Evolutionary conservation across 768 basidiomycete genomes (phyloP), one percentile per base, ranked within the genome.

Genomic region (Tubosaeta brunneosetosa): DNA sequence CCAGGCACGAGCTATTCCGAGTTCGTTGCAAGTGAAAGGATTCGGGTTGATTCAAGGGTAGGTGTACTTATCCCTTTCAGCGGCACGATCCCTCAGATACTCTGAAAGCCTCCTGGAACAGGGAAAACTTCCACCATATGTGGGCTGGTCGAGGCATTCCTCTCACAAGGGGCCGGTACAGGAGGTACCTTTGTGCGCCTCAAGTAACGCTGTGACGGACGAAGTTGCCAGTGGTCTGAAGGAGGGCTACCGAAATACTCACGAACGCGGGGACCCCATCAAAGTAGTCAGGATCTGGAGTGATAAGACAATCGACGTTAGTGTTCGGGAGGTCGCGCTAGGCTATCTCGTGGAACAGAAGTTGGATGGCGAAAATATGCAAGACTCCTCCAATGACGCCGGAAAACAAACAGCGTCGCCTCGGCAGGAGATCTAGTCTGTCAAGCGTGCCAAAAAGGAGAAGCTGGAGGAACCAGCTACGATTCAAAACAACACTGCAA

Each of bases 121-220:
- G 97, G 97, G 12, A 99, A 99, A 73, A 99, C 97, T 9, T 95
- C 91, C 19, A 99, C 97, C 1, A 98, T 99, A 56, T 92, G 92
- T 60, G 93, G 91, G 19, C 77, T 99, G n/a, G 87, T 97, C 6
- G 84, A 90, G 38, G 81, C 85, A 4, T 92, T 88, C 64, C 66
- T 97, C 36, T 80, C 86, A 78, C 56, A 77, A 68, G 59, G 68
- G 44, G 60, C 71, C 79, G 1, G 73, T 78, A 13, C 83, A 87
- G 54, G 88, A 88, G 65, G 76, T 98, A 38, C 79, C 98, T 16
- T 76, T 99, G 36, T 99, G 97, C 63, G 97, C 97, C 0, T 97
- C 97, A 2, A 94, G 91, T 71, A 99, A 99, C 69, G 97, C 97
- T 16, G 97, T 97, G 25, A 94, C 98, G 36, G 94, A 99, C 63